Percentiles rank a stretch among this genome's conserved stretches.
Conservation (phyloP, 192 early-diverging fungal genomes). For the Cetraspora pellucida region DNA sequence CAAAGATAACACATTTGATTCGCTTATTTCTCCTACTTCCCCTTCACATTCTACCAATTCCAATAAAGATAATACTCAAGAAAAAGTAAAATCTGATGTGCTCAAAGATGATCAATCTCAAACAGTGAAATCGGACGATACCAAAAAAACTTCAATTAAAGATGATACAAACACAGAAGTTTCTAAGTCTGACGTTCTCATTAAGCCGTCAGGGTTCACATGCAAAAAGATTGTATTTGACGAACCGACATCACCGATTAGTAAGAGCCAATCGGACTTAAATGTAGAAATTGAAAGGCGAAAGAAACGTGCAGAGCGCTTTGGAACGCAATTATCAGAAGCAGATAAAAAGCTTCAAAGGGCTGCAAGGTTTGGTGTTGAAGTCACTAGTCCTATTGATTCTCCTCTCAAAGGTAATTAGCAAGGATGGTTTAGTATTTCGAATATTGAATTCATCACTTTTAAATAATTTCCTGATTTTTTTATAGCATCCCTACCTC, state of each 20-base stretch:
- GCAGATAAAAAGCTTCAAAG: constrained; percentile 52
- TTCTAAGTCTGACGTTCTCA: neutral
- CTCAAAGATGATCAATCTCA: neutral
- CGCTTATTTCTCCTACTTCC: constrained; percentile 12
- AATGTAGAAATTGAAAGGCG: constrained; percentile 50
- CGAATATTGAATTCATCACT: neutral
- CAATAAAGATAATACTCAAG: neutral
- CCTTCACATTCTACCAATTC: constrained; percentile 18
- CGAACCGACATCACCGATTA: constrained; percentile 6
- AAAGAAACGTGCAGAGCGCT: constrained; percentile 49
- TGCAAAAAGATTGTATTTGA: constrained; percentile 25
- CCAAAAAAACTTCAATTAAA: constrained; percentile 6
- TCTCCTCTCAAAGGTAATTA: constrained; percentile 24
- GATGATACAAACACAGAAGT: neutral
- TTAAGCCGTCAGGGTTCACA: constrained; percentile 21
- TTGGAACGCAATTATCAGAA: constrained; percentile 53
- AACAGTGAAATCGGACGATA: neutral
- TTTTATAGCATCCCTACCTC: neutral
- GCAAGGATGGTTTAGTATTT: neutral
- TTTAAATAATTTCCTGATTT: neutral
- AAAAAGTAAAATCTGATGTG: constrained; percentile 12
- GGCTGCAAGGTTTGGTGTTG: constrained; percentile 60
- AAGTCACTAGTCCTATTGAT: constrained; percentile 28
- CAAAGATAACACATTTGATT: constrained; percentile 17
- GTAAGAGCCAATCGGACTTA: constrained; percentile 24